These are phyloP conservation scores for Aspergillus sp. DNA, from an alignment of 2,329 filamentous ascomycete species.

Conservation along the genomic window DNA sequence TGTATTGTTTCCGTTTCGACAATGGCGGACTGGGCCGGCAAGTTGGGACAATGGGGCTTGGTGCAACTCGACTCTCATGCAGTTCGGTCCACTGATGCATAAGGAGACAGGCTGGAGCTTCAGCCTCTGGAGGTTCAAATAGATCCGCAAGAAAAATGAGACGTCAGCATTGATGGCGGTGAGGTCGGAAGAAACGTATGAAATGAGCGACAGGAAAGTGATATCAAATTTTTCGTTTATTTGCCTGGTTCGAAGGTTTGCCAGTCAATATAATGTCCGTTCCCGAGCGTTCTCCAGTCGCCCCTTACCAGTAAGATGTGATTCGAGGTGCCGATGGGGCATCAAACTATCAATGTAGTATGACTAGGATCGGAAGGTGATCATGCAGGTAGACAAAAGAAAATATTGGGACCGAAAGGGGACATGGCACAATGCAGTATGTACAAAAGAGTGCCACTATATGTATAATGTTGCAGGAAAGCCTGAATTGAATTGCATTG, in stretches of 20 bases:
- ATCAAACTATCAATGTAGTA: background rate
- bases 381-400: background rate
- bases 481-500: background rate
- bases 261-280: no score
- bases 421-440: background rate
- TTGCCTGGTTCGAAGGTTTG: no score
- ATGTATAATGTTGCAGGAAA: no score
- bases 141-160: constrained; percentile 1
- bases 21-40: constrained; percentile 23
- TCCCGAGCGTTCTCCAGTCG: no score
- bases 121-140: constrained; percentile 6
- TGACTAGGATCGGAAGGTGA: background rate
- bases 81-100: constrained; percentile 25
- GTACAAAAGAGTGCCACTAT: background rate
- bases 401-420: no score
- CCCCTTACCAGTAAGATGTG: no score
- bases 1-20: constrained; percentile 5
- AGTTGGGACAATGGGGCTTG: constrained; percentile 30
- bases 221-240: background rate
- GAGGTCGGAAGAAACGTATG: background rate
- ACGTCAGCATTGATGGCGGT: constrained; percentile 3
- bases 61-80: constrained; percentile 25
- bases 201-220: background rate
- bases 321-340: no score
- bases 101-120: constrained; percentile 7